Conservation (phyloP, 306 rosid genomes). For the Spatholobus suberectus region DNA sequence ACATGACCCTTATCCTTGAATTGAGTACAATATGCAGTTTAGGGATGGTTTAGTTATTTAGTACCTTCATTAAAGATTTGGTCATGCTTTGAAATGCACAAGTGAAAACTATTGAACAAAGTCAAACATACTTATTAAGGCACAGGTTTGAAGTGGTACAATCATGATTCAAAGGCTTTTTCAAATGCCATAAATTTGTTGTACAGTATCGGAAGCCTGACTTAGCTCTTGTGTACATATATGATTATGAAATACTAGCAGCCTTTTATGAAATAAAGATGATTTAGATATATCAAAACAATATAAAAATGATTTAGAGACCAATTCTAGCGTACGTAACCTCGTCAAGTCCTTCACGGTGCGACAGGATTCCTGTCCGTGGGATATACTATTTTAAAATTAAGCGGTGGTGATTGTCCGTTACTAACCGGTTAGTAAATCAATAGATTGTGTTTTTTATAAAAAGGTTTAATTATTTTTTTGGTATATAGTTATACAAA, state of each 20-base stretch:
- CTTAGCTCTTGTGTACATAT: constrained; percentile 30
- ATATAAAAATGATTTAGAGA: no score
- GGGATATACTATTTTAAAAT: no score
- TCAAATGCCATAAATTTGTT: constrained; percentile 29
- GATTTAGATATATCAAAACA: no score
- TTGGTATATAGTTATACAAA: no score
- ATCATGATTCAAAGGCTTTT: not conserved
- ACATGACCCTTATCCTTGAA: constrained; percentile 20
- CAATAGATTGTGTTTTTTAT: no score
- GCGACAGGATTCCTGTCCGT: no score
- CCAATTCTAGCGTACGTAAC: no score
- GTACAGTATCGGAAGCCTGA: constrained; percentile 19
- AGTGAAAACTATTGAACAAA: not conserved
- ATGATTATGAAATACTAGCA: constrained; percentile 35
- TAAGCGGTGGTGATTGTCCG: no score
- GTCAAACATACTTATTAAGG: constrained; percentile 37
- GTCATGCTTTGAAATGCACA: constrained; percentile 18
- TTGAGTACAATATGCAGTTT: not conserved
- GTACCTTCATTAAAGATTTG: constrained; percentile 17
- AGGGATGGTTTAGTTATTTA: constrained; percentile 33
- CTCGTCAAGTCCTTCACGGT: no score
- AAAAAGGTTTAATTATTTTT: no score
- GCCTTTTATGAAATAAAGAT: not conserved
- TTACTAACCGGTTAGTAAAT: no score
- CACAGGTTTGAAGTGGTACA: constrained; percentile 38